Base-by-base conservation (phyloP, 371 early-diverging fungal species). In the Sporodiniella umbellata region DNA sequence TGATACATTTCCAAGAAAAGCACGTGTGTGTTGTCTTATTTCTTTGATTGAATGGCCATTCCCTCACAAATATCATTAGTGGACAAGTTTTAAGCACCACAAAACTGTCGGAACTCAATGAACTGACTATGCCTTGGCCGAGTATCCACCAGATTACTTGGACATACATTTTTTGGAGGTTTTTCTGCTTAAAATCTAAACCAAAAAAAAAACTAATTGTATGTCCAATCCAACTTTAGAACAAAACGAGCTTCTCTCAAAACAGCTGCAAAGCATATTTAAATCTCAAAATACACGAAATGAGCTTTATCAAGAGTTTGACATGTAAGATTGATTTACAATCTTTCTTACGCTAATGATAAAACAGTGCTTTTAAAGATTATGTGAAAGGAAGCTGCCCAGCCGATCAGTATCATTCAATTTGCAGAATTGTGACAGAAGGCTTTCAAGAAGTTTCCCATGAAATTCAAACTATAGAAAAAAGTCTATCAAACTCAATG, bases 371-470 rank as follows among this genome's bases (percentile, higher is more conserved):
- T 6, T 76, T 66, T 28, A 61, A 70, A n/a, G 76, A 76, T 42
- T 76, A 70, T 38, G 38, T 70, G 22, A 42, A 33, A 3, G 67
- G 60, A 17, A 60, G 58, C 40, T 68, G 69, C 42, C 64, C 72
- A 14, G 49, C 65, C 6, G 73, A 70, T 2, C 69, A 72, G 30
- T 76, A 72, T 40, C 61, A 70, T 15, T 70, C 73, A 7, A 63
- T 76, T 15, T 76, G 77, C 42, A 51, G 49, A 14, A 64, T 71
- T 23, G 73, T 72, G 2, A 76, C 77, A 2, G 67, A 72, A 38
- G 77, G 73, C 1, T 76, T 76, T 46, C 71, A 76, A 49, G 71
- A 72, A 33, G 73, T 72, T 0, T 72, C 77, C 3, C 19, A 28
- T 3, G 66, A 70, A 18, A 68, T 76, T 21, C 73, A 76, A 45